Evolutionary conservation across 768 basidiomycete genomes (phyloP), one percentile per base, ranked within the genome.

Genomic region (Auricularia heimuer): DNA sequence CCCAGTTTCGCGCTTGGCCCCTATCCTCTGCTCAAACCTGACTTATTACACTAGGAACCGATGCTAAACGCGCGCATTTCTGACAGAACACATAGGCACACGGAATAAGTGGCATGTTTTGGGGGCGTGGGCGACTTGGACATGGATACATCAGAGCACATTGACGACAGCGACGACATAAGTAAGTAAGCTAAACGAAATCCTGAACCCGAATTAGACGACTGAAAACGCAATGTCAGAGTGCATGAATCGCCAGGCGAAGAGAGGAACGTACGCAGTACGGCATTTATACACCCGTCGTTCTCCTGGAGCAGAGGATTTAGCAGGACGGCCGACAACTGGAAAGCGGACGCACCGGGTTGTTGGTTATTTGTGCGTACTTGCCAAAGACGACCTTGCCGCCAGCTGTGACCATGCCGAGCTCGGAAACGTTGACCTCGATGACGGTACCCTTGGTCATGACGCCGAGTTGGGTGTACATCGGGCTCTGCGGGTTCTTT

Each of bases 401-500:
- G 62, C 96, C 94, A 2, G 96, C 88, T 12, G 96, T 98, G 44
- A 98, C 96, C 84, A 98, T 88, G 64, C 96, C 96, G 67, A 98
- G 80, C 75, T 98, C 96, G 51, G 94, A 96, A n/a, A 97, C 94
- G 71, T 99, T 98, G 70, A 98, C 96, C 74, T 99, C 97, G 64
- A 99, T 89, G 69, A 99, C 88, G 1, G 97, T 99, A 61, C 97
- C 97, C 76, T 98, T 98, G 3, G 97, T 98, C 78, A 99, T 83
- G 44, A 99, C 97, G 62, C 96, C 96, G 47, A 95, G 85, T 72
- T 94, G 92, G 0, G 94, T 94, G 73, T 94, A 95, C 90, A 95
- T 95, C 0, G 97, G 96, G 21, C 94, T 97, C 74, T 98, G 97
- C 33, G 97, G 97, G 72, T 99, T 99, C 81, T 98, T 98, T 83